phyloP scores from a whole-genome alignment of 176 grass and related monocot genomes.

The Poa annua region DNA sequence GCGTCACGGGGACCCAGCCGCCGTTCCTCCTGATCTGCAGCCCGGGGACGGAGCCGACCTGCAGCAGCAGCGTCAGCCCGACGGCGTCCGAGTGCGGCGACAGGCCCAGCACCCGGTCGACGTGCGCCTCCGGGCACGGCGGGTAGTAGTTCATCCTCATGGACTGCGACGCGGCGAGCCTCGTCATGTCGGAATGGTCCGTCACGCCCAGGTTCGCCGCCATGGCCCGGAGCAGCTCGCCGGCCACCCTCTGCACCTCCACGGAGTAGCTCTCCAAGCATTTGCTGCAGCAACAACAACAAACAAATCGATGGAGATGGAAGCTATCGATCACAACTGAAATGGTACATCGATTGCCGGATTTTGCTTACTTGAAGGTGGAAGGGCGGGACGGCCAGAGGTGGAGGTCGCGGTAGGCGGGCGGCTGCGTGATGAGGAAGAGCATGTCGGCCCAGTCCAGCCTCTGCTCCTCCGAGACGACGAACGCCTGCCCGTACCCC shows the following conservation, averaged over 20 bases:
- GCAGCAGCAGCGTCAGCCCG: conserved; percentile 57
- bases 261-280: conserved; percentile 43
- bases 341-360: not conserved
- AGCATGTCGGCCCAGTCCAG: conserved; percentile 65
- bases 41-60: conserved; percentile 49
- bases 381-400: conserved; percentile 43
- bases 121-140: conserved; percentile 47
- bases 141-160: conserved; percentile 68
- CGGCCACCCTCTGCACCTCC: conserved; percentile 41
- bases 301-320: not conserved
- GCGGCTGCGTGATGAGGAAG: conserved; percentile 50
- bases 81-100: conserved; percentile 66
- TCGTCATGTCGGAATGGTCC: not conserved
- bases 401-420: conserved; percentile 35
- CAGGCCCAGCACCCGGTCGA: conserved; percentile 49
- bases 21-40: conserved; percentile 50
- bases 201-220: conserved; percentile 43
- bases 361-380: conserved; percentile 39
- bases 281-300: not conserved
- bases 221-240: conserved; percentile 39
- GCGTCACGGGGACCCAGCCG: conserved; percentile 45
- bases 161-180: conserved; percentile 32
- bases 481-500: conserved; percentile 65
- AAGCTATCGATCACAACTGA: not conserved
- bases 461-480: conserved; percentile 54